phyloP scores from a whole-genome alignment of 352 stramenopile genomes.

The Globisporangium acanthophoron region DNA sequence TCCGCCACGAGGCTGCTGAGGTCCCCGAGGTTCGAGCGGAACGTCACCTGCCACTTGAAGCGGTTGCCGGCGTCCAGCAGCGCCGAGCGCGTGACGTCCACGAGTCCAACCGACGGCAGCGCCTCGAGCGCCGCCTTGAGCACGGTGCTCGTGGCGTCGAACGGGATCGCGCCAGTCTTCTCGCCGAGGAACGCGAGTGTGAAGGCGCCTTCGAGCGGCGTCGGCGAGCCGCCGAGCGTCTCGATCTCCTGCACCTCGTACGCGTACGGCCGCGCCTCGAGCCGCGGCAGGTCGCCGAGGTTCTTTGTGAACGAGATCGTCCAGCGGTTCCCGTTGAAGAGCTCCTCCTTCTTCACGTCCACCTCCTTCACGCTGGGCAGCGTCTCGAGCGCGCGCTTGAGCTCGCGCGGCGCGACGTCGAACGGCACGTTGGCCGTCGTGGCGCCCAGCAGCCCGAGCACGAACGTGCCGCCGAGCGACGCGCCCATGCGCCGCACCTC shows the following conservation, averaged over 20 bases:
- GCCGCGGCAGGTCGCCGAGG: constrained; percentile 90
- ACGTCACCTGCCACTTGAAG: constrained; percentile 93
- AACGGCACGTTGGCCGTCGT: constrained; percentile 91
- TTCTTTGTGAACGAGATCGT: constrained; percentile 95
- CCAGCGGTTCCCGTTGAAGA: constrained; percentile 88
- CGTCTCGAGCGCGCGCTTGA: constrained; percentile 88
- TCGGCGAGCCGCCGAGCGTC: constrained; percentile 89
- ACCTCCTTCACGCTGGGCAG: constrained; percentile 51
- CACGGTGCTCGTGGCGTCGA: constrained; percentile 75
- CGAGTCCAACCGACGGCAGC: constrained; percentile 77
- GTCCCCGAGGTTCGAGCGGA: constrained; percentile 83
- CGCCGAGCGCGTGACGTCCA: constrained; percentile 84
- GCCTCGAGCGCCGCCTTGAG: constrained; percentile 89
- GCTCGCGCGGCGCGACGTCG: constrained; percentile 71
- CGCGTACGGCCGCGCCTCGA: constrained; percentile 83
- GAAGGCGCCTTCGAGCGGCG: constrained; percentile 90
- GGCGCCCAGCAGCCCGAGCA: constrained; percentile 88
- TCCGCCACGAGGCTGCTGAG: constrained; percentile 58
- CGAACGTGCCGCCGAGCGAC: constrained; percentile 89
- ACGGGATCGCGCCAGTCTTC: constrained; percentile 70
- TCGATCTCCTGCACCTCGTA: constrained; percentile 94
- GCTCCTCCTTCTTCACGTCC: constrained; percentile 61
- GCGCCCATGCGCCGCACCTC: constrained; percentile 70
- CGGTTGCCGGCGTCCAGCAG: constrained; percentile 76
- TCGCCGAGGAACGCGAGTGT: constrained; percentile 79